Evolutionary conservation across 441 rosid genomes (phyloP), one percentile per base, ranked within the genome.

Genomic region (Gossypium lobatum): DNA sequence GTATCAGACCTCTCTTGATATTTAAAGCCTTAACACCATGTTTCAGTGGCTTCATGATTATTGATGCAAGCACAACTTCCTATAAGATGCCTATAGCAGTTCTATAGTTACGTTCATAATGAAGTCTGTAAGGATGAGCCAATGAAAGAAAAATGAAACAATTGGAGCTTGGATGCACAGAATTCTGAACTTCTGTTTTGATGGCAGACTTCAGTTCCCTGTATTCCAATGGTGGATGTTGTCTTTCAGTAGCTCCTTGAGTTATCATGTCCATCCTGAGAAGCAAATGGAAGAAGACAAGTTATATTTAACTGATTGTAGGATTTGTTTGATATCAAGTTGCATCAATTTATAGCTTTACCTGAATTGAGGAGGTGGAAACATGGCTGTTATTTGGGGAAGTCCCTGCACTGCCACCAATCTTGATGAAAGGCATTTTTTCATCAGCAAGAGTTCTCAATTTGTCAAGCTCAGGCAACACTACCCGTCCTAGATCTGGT

Each of bases 401-500:
- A 25, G 69, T 48, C 69, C 75, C 77, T 39, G 81, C 46, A 48
- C 80, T 61, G 55, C 76, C 76, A 23, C 63, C 55, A 53, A 54
- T 72, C 50, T 53, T 39, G n/a, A 80, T 1, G 58, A 50, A 59
- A 50, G 90, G 81, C 85, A 83, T 74, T 63, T 50, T 77, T 46
- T 79, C 88, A 58, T 86, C 94, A 0, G 88, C 97, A 46, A 89
- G 87, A 9, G 13, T 79, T 70, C 88, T 87, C 77, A 91, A 76
- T 76, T 80, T 83, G 66, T 90, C 77, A 60, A 92, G 96, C 83
- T 81, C 93, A 25, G 93, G 98, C 61, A 94, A 71, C 60, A 94
- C 58, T n/a, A 58, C 83, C 3, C 34, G 77, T 45, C 88, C 85
- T 2, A 93, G 92, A 80, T 93, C 92, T 10, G 97, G 98, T 77